phyloP scores from a whole-genome alignment of 2,329 filamentous ascomycete genomes.

The Hypoxylon sp. region DNA sequence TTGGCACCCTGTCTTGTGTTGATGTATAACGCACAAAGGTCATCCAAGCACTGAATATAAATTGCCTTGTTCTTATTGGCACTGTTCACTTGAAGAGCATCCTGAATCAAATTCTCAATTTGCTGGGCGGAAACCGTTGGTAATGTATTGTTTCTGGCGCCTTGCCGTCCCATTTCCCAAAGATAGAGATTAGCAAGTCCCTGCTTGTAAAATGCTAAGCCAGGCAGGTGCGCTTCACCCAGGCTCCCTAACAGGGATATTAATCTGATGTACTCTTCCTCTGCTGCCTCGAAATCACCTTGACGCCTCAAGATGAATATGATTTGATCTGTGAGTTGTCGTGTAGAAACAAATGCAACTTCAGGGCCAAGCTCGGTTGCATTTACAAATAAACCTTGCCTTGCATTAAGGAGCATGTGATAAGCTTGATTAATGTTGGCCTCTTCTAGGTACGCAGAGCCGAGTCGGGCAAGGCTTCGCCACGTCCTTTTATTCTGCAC shows the following conservation, averaged over 20 bases:
- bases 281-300: conserved; percentile 1
- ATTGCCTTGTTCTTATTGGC: not conserved
- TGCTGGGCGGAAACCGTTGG: not conserved
- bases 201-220: not conserved
- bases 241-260: not conserved
- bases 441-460: not conserved
- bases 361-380: not conserved
- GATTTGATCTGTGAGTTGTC: not conserved
- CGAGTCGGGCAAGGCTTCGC: conserved; percentile 11
- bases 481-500: not conserved
- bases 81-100: not conserved
- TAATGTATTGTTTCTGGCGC: not conserved
- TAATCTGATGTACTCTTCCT: not conserved
- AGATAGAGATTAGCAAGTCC: not conserved
- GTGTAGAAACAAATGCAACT: not conserved
- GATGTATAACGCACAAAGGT: not conserved
- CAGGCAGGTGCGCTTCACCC: not conserved
- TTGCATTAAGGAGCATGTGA: conserved; percentile 9
- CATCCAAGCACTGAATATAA: not conserved
- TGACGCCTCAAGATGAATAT: not conserved
- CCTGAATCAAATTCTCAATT: not conserved
- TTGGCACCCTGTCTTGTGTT: too few species aligned
- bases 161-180: not conserved
- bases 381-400: conserved; percentile 5
- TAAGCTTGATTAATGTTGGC: conserved; percentile 2